Conservation (phyloP, 192 early-diverging fungal species). For the Linnemannia exigua region DNA sequence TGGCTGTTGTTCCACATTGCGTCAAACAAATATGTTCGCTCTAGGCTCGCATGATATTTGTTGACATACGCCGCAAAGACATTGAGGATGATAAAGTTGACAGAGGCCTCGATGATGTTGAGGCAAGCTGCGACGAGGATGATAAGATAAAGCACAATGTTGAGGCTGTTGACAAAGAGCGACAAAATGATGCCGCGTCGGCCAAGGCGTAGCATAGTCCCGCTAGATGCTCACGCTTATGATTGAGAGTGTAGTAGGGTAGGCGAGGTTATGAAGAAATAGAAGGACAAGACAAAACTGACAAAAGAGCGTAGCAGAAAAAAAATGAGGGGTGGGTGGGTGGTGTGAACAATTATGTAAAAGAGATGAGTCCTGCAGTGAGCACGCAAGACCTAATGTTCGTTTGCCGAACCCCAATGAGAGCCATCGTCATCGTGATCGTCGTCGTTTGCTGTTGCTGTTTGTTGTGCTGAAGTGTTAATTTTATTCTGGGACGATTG, state of each 20-base stretch:
- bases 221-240: not conserved
- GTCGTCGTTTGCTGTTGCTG: not conserved
- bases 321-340: not conserved
- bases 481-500: not conserved
- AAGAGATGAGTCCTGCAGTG: not conserved
- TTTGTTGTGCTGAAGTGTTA: too few relatives aligned
- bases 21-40: not conserved
- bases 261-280: not conserved
- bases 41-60: not conserved
- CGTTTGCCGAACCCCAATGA: not conserved
- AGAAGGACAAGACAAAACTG: not conserved
- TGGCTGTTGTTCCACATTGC: not conserved
- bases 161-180: constrained; percentile 47
- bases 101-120: constrained; percentile 47
- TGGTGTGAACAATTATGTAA: not conserved
- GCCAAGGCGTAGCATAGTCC: constrained; percentile 36
- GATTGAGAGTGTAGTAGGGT: not conserved
- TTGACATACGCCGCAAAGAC: constrained; percentile 41
- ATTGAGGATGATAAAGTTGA: constrained; percentile 56
- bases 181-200: constrained; percentile 48
- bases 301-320: not conserved
- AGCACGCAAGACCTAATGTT: not conserved
- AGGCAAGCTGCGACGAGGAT: constrained; percentile 44
- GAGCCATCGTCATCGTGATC: not conserved
- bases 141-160: constrained; percentile 41